Percentiles rank a stretch among this genome's conserved stretches.
phyloP scores from a whole-genome alignment of 164 flowering plant species.

The Dillenia suffruticosa region DNA sequence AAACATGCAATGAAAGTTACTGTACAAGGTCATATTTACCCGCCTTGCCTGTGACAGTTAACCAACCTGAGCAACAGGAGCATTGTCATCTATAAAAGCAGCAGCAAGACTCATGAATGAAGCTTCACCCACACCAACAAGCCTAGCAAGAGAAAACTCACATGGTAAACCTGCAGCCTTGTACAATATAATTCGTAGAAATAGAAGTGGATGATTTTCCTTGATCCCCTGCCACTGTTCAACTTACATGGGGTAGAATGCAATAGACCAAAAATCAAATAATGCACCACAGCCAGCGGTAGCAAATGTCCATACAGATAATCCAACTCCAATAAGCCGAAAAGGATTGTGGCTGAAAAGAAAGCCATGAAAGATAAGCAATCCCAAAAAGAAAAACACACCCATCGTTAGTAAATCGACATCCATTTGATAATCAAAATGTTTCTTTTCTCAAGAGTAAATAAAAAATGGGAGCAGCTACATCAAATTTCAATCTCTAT shows the following conservation, averaged over 20 bases:
- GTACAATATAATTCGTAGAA: neutral
- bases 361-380: neutral
- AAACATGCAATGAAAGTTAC: too few species aligned
- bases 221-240: neutral
- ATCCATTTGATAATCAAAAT: too few species aligned
- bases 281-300: conserved; percentile 78
- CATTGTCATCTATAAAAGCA: conserved; percentile 96
- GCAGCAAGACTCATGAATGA: conserved; percentile 98
- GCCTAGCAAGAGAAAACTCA: conserved; percentile 28
- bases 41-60: neutral
- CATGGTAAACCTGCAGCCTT: neutral
- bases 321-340: conserved; percentile 96
- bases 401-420: neutral
- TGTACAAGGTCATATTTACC: too few species aligned
- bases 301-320: conserved; percentile 91
- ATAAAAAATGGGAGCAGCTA: too few species aligned
- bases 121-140: conserved; percentile 99
- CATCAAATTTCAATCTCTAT: too few species aligned
- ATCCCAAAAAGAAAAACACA: neutral
- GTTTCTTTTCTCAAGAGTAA: too few species aligned
- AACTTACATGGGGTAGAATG: conserved; percentile 85
- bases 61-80: conserved; percentile 75
- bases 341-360: conserved; percentile 86
- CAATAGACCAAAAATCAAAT: conserved; percentile 79
- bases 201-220: neutral